Conservation (phyloP, 768 basidiomycete genomes). For the Hemileccinum impolitum region DNA sequence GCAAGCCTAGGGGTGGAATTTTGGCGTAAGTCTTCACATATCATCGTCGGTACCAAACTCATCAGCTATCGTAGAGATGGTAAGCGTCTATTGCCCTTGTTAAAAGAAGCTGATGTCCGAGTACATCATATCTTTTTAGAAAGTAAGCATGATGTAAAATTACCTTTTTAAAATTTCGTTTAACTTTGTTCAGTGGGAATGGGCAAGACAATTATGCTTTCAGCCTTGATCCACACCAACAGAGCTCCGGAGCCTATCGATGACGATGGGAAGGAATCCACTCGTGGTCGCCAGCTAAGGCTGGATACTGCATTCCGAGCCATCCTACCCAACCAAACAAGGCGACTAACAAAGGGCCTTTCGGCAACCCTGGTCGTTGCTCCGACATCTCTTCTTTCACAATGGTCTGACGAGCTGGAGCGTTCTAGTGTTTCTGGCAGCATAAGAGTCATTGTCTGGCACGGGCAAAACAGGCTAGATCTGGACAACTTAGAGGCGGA, state of each 20-base stretch:
- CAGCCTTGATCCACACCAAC: constrained; percentile 83
- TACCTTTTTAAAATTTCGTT: neutral
- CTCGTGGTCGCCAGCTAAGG: constrained; percentile 54
- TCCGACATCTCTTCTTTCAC: constrained; percentile 85
- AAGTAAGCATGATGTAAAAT: constrained; percentile 37
- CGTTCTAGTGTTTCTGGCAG: constrained; percentile 74
- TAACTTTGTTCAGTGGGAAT: constrained; percentile 69
- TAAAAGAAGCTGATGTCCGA: constrained; percentile 5
- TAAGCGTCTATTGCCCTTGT: constrained; percentile 12
- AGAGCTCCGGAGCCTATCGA: constrained; percentile 43
- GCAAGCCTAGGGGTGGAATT: constrained; percentile 81
- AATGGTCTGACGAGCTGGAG: constrained; percentile 92
- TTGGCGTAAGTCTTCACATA: constrained; percentile 60
- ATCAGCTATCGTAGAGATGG: constrained; percentile 32
- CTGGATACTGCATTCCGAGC: constrained; percentile 63
- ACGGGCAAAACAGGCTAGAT: constrained; percentile 82
- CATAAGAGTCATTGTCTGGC: constrained; percentile 73
- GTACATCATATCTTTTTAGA: constrained; percentile 34
- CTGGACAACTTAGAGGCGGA: constrained; percentile 59
- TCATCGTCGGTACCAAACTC: constrained; percentile 1
- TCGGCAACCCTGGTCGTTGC: constrained; percentile 87
- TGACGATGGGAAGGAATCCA: constrained; percentile 24
- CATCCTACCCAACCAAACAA: constrained; percentile 31
- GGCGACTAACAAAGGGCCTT: constrained; percentile 29
- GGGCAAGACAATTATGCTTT: constrained; percentile 94